These are phyloP conservation scores for Graphium sp. DNA, from an alignment of 2,329 filamentous ascomycete genomes.

Conservation along the genomic window DNA sequence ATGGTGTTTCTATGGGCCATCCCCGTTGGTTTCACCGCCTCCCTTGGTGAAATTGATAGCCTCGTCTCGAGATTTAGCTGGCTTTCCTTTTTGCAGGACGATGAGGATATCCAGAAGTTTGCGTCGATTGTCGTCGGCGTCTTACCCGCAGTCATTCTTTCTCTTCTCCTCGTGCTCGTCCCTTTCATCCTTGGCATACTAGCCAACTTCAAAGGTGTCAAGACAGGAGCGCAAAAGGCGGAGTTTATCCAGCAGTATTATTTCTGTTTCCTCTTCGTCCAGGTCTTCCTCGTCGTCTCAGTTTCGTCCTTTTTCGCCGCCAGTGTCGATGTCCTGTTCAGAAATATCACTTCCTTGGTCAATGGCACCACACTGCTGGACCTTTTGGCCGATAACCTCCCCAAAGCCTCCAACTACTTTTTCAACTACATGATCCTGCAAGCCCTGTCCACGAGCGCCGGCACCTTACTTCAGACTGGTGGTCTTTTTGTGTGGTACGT, in stretches of 20 bases:
- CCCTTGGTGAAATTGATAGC: constrained; percentile 59
- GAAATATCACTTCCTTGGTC: constrained; percentile 22
- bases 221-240: constrained; percentile 64
- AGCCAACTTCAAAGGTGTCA: constrained; percentile 57
- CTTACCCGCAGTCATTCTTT: constrained; percentile 61
- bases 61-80: constrained; percentile 50
- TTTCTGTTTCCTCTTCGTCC: constrained; percentile 86
- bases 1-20: constrained; percentile 85
- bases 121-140: constrained; percentile 62
- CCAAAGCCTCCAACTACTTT: constrained; percentile 86
- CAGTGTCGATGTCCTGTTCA: constrained; percentile 44
- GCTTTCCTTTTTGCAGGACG: constrained; percentile 50
- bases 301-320: constrained; percentile 58
- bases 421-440: constrained; percentile 98
- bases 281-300: constrained; percentile 86
- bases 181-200: constrained; percentile 65
- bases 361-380: constrained; percentile 52
- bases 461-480: constrained; percentile 71
- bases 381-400: constrained; percentile 62
- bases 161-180: constrained; percentile 62
- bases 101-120: constrained; percentile 42
- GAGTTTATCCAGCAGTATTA: constrained; percentile 85
- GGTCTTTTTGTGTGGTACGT: constrained; percentile 69
- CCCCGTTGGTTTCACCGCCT: constrained; percentile 75
- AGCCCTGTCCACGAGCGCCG: constrained; percentile 77